Conservation (phyloP, 2,329 filamentous ascomycete species). For the Cladosporium sp. region DNA sequence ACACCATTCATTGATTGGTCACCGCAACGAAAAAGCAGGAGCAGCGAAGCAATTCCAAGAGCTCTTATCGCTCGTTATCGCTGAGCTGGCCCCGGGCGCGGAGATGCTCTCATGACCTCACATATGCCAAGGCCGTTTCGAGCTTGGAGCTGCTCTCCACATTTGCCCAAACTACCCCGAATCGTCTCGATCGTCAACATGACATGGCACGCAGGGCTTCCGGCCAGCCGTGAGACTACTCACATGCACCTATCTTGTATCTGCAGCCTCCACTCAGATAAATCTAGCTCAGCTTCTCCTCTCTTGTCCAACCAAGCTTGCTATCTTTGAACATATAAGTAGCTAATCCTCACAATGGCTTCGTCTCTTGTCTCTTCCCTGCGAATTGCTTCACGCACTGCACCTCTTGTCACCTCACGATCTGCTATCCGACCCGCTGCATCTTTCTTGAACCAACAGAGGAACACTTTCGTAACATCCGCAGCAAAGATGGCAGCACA, state of each 20-base stretch:
- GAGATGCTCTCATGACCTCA: background rate
- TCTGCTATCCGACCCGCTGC: conserved; percentile 9
- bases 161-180: background rate
- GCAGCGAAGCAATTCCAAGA: no score
- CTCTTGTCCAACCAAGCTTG: background rate
- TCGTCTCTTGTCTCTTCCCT: conserved; percentile 11
- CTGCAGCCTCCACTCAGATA: background rate
- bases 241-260: background rate
- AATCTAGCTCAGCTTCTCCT: conserved; percentile 3
- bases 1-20: background rate
- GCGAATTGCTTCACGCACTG: conserved; percentile 12
- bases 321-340: background rate
- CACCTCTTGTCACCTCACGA: conserved; percentile 7
- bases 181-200: conserved; percentile 5
- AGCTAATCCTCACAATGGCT: conserved; percentile 10
- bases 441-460: conserved; percentile 12
- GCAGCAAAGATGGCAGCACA: conserved; percentile 17
- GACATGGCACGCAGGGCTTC: background rate
- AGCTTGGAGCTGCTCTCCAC: background rate
- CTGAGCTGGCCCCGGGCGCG: background rate
- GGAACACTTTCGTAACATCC: conserved; percentile 12
- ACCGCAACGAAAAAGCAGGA: background rate
- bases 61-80: background rate
- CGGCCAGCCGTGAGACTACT: background rate
- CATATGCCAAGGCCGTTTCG: background rate